Base-by-base conservation (phyloP, 148 eudicot species). In the Rhododendron williamsianum region DNA sequence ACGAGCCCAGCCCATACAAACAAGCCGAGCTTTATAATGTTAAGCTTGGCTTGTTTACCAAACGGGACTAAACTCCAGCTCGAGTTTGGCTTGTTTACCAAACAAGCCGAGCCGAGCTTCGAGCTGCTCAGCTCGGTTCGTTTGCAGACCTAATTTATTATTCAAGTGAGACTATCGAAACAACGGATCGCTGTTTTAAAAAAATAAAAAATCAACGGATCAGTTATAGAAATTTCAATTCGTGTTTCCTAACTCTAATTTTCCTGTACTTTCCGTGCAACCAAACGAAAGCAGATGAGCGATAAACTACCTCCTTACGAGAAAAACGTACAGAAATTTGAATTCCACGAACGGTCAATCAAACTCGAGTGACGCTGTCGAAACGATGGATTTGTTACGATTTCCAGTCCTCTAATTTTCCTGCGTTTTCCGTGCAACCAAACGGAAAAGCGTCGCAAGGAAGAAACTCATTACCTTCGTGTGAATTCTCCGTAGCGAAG, bases 401-500 rank as follows among this genome's bases (percentile, higher is more conserved):
- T 65, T 25, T 49, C 65, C 16, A 16, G 25, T 67, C 73, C 41
- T 19, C n/a, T 21, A 67, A 21, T 30, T 60, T 81, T 81, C 52
- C 52, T 23, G 4, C n/a, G 48, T 23, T 63, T 41, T 82, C 73
- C 74, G 51, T 2, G 60, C 10, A 60, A 85, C n/a, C 74, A 76
- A 83, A 78, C 16, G 63, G 35, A 82, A 41, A 48, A 87, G 81
- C 84, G 80, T 58, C 9, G 81, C 30, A 82, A 78, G 54, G 86
- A 65, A 33, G 76, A 74, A 35, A 46, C 12, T 23, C 9, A 65
- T 65, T 12, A 91, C 95, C 98, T 91, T 97, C 96, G 78, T 94
- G 93, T 56, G 92, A 91, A 84, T 90, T 94, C 74, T 94, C 96
- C 2, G 95, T 45, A 74, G 92, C 90, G 82, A 90, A 91, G 81